These are phyloP conservation scores for Spinacia oleracea DNA, from an alignment of 179 eudicot genomes.

Conservation along the genomic window DNA sequence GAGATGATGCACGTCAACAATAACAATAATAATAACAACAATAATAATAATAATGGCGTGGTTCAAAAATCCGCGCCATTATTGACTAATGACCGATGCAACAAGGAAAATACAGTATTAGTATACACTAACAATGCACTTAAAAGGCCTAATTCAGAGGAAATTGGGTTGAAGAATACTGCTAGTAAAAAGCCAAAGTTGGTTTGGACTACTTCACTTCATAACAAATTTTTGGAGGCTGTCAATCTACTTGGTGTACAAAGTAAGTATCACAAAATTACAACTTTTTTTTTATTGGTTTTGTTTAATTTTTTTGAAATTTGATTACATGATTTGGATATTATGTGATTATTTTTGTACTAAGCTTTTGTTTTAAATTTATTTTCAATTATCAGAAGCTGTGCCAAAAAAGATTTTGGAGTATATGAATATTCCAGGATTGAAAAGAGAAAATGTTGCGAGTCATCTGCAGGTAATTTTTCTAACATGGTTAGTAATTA, in stretches of 20 bases:
- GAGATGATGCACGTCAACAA: background rate
- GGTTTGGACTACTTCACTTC: slow-evolving; percentile 57
- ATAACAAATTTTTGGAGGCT: slow-evolving; percentile 51
- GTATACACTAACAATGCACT: background rate
- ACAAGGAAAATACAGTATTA: background rate
- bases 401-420: slow-evolving; percentile 35
- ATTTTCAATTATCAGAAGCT: slow-evolving; percentile 8
- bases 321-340: background rate
- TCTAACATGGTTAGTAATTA: background rate
- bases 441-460: slow-evolving; percentile 35
- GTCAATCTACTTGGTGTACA: slow-evolving; percentile 45
- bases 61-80: background rate
- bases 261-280: slow-evolving; percentile 36
- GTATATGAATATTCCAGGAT: slow-evolving; percentile 34
- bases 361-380: background rate
- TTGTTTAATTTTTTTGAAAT: background rate
- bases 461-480: slow-evolving; percentile 36
- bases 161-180: background rate
- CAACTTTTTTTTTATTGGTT: background rate
- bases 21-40: background rate
- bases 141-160: slow-evolving; percentile 1
- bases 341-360: background rate
- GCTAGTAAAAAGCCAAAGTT: slow-evolving; percentile 37
- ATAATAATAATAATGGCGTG: background rate
- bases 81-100: background rate